These are phyloP conservation scores for Ordospora colligata DNA, from an alignment of 371 early-diverging fungal genomes.

Conservation along the genomic window DNA sequence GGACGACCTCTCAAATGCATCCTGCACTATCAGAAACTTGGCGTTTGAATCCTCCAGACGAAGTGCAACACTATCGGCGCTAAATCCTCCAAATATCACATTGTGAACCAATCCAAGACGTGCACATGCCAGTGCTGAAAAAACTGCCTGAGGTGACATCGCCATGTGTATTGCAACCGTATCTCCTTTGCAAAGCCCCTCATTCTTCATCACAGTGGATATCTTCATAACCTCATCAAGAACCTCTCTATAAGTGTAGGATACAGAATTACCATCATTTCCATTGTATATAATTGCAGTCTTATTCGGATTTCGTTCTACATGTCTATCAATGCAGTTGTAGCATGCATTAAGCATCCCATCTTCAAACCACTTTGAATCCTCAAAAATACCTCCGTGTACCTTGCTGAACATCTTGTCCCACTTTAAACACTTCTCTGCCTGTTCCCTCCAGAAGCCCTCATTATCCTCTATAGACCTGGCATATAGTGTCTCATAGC, in stretches of 20 bases:
- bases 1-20: conserved; percentile 76
- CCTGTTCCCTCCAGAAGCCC: conserved; percentile 28
- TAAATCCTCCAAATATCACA: conserved; percentile 85
- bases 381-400: conserved; percentile 5
- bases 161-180: conserved; percentile 87
- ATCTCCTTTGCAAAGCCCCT: conserved; percentile 73
- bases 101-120: conserved; percentile 80
- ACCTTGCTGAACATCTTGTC: conserved; percentile 29
- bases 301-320: conserved; percentile 62
- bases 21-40: conserved; percentile 76
- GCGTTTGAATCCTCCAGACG: conserved; percentile 84
- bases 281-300: conserved; percentile 77
- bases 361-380: conserved; percentile 71
- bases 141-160: conserved; percentile 81
- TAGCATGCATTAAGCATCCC: conserved; percentile 81
- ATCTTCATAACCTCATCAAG: conserved; percentile 70
- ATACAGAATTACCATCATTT: conserved; percentile 71
- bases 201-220: conserved; percentile 68
- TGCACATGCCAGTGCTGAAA: conserved; percentile 80
- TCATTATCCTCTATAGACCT: conserved; percentile 43
- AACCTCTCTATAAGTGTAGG: conserved; percentile 72
- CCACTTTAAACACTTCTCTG: conserved; percentile 20
- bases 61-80: conserved; percentile 74
- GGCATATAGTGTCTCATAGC: conserved; percentile 43
- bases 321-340: conserved; percentile 91